Percentiles rank a stretch among this genome's conserved stretches.
These are phyloP conservation scores for Apiotrichum gracile DNA, from an alignment of 1,284 basidiomycete species.

Conservation along the genomic window DNA sequence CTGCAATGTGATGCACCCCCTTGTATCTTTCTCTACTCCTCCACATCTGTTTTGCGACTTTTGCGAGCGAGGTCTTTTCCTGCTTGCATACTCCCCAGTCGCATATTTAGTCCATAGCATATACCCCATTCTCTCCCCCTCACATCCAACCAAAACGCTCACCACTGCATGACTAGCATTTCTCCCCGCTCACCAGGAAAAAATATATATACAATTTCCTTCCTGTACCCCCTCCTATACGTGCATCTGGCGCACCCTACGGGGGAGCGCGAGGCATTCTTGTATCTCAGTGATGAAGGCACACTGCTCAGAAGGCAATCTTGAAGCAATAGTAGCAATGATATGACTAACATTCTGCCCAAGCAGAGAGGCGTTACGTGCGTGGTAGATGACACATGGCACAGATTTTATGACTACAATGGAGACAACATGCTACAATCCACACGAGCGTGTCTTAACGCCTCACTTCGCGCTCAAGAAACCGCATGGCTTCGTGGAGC, in stretches of 20 bases:
- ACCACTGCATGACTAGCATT: conserved; percentile 13
- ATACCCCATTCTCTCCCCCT: not conserved
- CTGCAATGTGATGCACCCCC: not conserved
- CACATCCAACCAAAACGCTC: conserved; percentile 6
- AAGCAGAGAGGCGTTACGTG: no score
- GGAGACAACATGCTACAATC: no score
- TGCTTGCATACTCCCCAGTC: not conserved
- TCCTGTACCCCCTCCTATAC: not conserved
- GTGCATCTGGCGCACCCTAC: conserved; percentile 3
- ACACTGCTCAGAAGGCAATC: conserved; percentile 17
- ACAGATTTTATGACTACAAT: no score
- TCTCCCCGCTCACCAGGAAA: not conserved
- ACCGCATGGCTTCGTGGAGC: not conserved
- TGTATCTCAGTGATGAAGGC: conserved; percentile 17
- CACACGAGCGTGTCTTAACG: not conserved
- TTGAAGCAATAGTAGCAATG: not conserved
- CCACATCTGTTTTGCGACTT: not conserved
- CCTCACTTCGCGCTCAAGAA: not conserved
- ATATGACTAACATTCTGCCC: not conserved
- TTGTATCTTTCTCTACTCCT: not conserved
- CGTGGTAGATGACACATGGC: no score
- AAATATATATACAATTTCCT: not conserved
- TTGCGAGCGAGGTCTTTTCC: not conserved
- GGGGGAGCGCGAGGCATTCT: conserved; percentile 12
- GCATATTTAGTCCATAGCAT: not conserved